Evolutionary conservation across 441 rosid species (phyloP), one percentile per base, ranked within the genome.

Genomic region (Mallotus repandus): DNA sequence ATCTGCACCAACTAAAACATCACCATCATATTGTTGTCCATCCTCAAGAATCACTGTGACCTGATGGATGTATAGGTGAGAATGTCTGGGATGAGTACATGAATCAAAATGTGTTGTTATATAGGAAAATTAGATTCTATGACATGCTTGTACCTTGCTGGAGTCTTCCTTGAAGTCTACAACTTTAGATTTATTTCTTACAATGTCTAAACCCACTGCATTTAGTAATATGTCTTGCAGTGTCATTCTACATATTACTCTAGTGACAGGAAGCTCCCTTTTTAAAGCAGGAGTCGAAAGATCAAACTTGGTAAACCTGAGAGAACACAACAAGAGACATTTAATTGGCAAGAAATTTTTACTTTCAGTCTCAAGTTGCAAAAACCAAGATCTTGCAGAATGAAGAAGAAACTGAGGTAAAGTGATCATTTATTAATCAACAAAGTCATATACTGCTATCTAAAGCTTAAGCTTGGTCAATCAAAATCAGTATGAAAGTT

Each of bases 1-100:
- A 38, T 78, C 80, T 0, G 84, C 82, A 38, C 80, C 84, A 73
- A 81, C 84, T 15, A 81, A 70, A 68, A 78, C 63, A 75, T 78
- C 80, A 6, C 81, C 81, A 50, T 72, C 71, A 32, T 65, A 76
- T 18, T 59, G 71, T 48, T 53, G 66, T n/a, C 84, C 81, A 62
- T 73, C 79, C 53, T 73, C 74, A 32, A 81, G 84, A 56, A 73
- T 38, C 38, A 78, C 78, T 8, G 74, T 61, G 3, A 75, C 81
- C 81, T 78, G 76, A 46, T 29, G 19, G 9, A 32, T 48, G 9
- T 59, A 13, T 14, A 16, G 13, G 0, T 9, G 13, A 49, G 54
- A 25, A 18, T 49, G 32, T 6, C 29, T 25, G 12, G 46, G 56
- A 53, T 63, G 6, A 54, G n/a, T 43, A 43, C 10, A 15, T 53